Evolutionary conservation across 768 basidiomycete genomes (phyloP), one percentile per base, ranked within the genome.

Genomic region (Lactarius pseudohatsudake): DNA sequence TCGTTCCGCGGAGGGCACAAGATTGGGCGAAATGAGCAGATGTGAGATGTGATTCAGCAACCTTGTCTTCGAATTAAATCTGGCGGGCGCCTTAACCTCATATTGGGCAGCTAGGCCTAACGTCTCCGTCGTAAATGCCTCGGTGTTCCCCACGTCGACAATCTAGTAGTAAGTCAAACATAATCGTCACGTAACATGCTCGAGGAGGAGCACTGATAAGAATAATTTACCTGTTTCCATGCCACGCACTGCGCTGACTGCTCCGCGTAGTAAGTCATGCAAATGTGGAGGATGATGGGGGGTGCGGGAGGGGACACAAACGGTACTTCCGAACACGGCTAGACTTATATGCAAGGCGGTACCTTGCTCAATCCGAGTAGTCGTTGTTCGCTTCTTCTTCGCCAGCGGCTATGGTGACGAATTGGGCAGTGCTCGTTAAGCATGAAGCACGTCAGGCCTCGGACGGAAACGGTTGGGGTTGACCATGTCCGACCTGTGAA

Each of bases 61-160:
- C 26, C 11, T 6, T 53, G 22, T 50, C n/a, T 22, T 0, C 22
- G 22, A 6, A 50, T 26, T 5, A 4, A 22, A 22, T 55, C 18
- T 18, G 50, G 11, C 4, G 28, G 6, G 30, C 2, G 40, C 40
- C 22, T 59, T 20, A 20, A 58, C 63, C 45, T 58, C 57, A 47
- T 64, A 64, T 57, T 57, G 43, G 1, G 62, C 41, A 20, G 28
- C 62, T 45, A 57, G 62, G n/a, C 4, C 34, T n/a, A 63, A 45
- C 55, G 13, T 57, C 55, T 57, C 55, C 4, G 62, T 63, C 55
- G 62, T 63, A 4, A 63, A 43, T 6, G 40, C 55, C 62, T 43
- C 41, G 8, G 62, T 11, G 26, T 45, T 62, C 16, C 28, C 10
- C 11, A 50, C 28, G n/a, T 63, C 55, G 9, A 41, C 22, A 22